Evolutionary conservation across 2,329 filamentous ascomycete species (phyloP), one percentile per base, ranked within the genome.

Genomic region (Sphaerostilbella broomeana): DNA sequence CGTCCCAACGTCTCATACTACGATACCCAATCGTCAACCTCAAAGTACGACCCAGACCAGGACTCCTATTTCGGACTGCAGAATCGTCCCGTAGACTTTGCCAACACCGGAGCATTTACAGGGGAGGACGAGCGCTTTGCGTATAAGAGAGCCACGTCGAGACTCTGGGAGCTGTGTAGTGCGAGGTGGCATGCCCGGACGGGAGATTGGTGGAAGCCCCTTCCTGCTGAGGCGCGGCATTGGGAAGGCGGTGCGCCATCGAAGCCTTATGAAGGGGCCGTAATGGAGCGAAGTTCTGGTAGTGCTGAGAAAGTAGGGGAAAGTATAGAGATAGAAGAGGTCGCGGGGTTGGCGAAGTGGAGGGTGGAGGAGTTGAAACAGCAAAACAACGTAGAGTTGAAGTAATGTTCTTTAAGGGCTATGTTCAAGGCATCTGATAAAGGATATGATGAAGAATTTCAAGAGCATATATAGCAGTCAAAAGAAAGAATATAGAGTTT

Each of bases 101-200:
- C 69, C 35, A 78, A 81, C 47, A 73, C 80, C 1, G 66, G 70
- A 9, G 77, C 75, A 0, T 84, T 90, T 52, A 89, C 82, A 0
- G 86, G 86, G 10, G 83, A 89, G 56, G 86, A 90, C 57, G 85
- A 90, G 58, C 70, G 77, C 10, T 92, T 92, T 56, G 85, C 85
- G 0, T 89, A 87, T 51, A 86, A 86, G 59, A 71, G 86, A 17
- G 86, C 85, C 2, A 70, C 77, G 29, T 86, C 81, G 48, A 68
- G 86, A n/a, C 64, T 92, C 3, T 92, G 84, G 85, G 84, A 92
- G 62, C 77, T 92, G 56, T 90, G 84, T 58, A 77, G 83, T 13
- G 69, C 67, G 25, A 67, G 73, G 45, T 90, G 85, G 85, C 86
- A 86, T 64, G 70, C 70, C 3, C 64, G 83, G 32, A 65, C 62